A percentile compares a stretch with the other conserved stretches of the same genome.
phyloP scores from a whole-genome alignment of 73 alveolate genomes.

The Urostyla sp. region DNA sequence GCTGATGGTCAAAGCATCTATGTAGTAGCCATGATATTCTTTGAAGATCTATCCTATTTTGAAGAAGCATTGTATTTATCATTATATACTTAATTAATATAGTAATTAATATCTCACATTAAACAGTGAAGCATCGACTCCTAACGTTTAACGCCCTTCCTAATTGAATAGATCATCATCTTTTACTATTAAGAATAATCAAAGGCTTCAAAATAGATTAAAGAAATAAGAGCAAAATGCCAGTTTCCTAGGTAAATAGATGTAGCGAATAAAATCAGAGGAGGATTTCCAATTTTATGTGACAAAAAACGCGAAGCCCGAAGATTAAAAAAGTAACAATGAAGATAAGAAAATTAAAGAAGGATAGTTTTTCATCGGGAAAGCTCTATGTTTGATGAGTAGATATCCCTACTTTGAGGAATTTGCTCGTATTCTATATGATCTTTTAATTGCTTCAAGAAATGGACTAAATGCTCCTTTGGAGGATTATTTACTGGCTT shows the following conservation, averaged over 20 bases:
- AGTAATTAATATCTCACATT: no score
- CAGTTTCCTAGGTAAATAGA: no score
- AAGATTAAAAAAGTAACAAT: neutral
- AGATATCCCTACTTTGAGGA: slow-evolving; percentile 50
- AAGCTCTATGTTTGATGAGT: slow-evolving; percentile 36
- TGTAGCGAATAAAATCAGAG: no score
- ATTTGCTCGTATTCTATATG: slow-evolving; percentile 16
- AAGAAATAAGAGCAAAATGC: no score
- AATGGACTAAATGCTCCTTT: slow-evolving; percentile 29
- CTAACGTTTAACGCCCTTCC: no score
- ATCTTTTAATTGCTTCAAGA: slow-evolving; percentile 3
- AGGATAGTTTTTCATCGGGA: slow-evolving; percentile 32
- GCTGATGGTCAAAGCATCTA: slow-evolving; percentile 55
- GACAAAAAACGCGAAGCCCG: neutral
- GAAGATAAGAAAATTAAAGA: neutral
- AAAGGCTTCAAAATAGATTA: no score
- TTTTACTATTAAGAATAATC: no score
- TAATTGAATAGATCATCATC: no score
- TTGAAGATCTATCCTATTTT: slow-evolving; percentile 36
- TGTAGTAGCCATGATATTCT: slow-evolving; percentile 38
- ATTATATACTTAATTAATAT: no score
- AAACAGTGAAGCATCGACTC: no score
- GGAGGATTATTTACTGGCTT: slow-evolving; percentile 30
- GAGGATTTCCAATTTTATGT: slow-evolving; percentile 1
- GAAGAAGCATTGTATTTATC: slow-evolving; percentile 47